Base-by-base conservation (phyloP, 2,329 filamentous ascomycete species). In the Alternaria rosae region DNA sequence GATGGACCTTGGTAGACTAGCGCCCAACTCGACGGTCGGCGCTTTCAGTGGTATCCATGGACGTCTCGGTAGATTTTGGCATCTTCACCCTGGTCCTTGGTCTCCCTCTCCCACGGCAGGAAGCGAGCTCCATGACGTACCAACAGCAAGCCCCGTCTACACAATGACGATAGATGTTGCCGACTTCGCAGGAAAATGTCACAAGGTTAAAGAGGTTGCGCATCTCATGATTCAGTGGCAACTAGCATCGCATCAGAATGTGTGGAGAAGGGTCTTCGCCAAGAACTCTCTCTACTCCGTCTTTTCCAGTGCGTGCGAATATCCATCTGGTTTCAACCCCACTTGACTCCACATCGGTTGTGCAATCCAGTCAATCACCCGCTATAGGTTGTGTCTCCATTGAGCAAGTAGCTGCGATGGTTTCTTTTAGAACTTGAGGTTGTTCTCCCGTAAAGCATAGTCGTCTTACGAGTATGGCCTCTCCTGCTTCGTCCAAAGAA, bases 51-150 rank as follows among this genome's bases (percentile, higher is more conserved):
- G 17, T 51, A 17, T 45, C n/a, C n/a, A n/a, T n/a, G n/a, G n/a
- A n/a, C n/a, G 30, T 35, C 47, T 28, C 47, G 17, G 47, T 35
- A 5, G 12, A 23, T 44, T 13, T 23, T 44, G 20, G n/a, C 10
- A 42, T 50, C 30, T 30, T 23, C n/a, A 42, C n/a, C 38, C 23
- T 20, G 15, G 32, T 10, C 41, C 32, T 20, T 51, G 28, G 30
- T 41, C 10, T 54, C 51, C 25, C n/a, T 30, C 54, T 23, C 5
- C 25, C 55, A 26, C 32, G 42, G 26, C 48, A 50, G 44, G 17
- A 59, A 43, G 50, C 55, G 48, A 38, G 26, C 15, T 15, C 17
- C 41, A 54, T 62, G 59, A 54, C 59, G 50, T 61, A 45, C 11
- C n/a, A 21, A 30, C 9, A 35, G 47, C 56, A 59, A 23, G 20